Conservation (phyloP, 2,329 filamentous ascomycete genomes). For the Didymella arachidicola region DNA sequence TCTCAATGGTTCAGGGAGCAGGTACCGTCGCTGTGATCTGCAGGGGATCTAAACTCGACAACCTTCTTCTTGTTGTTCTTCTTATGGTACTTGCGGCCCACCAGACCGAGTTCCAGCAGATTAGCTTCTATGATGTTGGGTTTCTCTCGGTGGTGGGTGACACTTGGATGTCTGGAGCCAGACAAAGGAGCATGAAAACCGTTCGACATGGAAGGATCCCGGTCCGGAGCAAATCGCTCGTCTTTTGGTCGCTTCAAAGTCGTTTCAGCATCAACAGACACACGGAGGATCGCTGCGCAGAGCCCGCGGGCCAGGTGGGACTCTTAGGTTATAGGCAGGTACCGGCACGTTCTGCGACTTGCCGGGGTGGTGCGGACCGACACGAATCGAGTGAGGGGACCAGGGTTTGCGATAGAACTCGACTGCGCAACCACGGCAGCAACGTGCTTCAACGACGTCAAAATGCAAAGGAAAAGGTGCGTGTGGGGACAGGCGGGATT, state of each 20-base stretch:
- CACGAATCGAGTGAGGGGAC: constrained; percentile 32
- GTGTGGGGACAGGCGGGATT: constrained; percentile 22
- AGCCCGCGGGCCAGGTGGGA: constrained; percentile 36
- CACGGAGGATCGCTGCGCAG: constrained; percentile 34
- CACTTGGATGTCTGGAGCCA: constrained; percentile 35
- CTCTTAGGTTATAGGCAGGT: constrained; percentile 39
- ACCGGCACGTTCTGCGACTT: constrained; percentile 35
- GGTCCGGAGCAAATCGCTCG: constrained; percentile 39
- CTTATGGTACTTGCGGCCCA: constrained; percentile 34
- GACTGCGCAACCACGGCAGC: constrained; percentile 22
- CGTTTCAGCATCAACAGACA: constrained; percentile 51
- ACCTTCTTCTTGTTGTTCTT: constrained; percentile 41
- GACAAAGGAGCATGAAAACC: constrained; percentile 44
- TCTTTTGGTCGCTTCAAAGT: constrained; percentile 50
- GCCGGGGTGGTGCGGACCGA: constrained; percentile 33
- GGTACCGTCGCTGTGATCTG: constrained; percentile 44
- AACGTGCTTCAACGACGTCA: constrained; percentile 20
- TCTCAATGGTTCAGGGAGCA: constrained; percentile 38
- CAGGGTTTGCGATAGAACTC: constrained; percentile 25
- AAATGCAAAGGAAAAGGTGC: constrained; percentile 21
- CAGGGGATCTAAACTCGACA: constrained; percentile 46
- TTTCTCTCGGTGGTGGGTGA: constrained; percentile 32
- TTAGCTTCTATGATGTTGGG: constrained; percentile 43
- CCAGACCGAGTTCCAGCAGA: constrained; percentile 45
- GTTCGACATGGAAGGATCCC: constrained; percentile 48